Evolutionary conservation across 1,284 basidiomycete genomes (phyloP), one percentile per base, ranked within the genome.

Genomic region (Malassezia nana): DNA sequence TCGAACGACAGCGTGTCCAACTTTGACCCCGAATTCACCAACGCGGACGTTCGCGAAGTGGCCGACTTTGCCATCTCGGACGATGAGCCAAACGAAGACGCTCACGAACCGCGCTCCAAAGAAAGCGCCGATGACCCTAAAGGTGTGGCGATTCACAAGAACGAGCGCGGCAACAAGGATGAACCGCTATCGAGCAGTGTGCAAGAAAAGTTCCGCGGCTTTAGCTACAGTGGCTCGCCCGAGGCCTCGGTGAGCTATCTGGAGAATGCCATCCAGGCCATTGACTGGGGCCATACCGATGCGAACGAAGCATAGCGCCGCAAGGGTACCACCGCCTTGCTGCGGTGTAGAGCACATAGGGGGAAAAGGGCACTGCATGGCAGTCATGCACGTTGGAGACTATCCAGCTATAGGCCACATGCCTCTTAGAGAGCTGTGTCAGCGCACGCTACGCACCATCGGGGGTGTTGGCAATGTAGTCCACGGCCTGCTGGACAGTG

Each of bases 11-110:
- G 86, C 22, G 90, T 90, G 28, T 85, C 85, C 64, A 96, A 96
- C 79, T 99, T 99, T 74, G 94, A 99, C 75, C 87, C 89, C 35
- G 91, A 96, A 76, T 99, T 99, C 76, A 99, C 94, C 6, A 81
- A 82, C 32, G 85, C 87, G 13, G 84, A 90, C 73, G 78, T 94
- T 22, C 54, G 56, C 28, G 65, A 70, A 16, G 64, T 72, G 24
- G 68, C 67, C 1, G 51, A 64, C 24, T 50, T 55, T 50, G 24
- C 52, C 18, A 43, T 54, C 16, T 41, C 33, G 18, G 38, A 49
- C 16, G 46, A 39, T 4, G 46, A 41, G 24, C 22, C 41, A 12
- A 13, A 13, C 12, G 32, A 28, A 2, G 18, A 15, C 15, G 15
- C 32, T 8, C 22, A 33, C 9, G 24, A 33, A 15, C 7, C 29